phyloP scores from a whole-genome alignment of 2,329 filamentous ascomycete species.

The Clarireedia paspali region DNA sequence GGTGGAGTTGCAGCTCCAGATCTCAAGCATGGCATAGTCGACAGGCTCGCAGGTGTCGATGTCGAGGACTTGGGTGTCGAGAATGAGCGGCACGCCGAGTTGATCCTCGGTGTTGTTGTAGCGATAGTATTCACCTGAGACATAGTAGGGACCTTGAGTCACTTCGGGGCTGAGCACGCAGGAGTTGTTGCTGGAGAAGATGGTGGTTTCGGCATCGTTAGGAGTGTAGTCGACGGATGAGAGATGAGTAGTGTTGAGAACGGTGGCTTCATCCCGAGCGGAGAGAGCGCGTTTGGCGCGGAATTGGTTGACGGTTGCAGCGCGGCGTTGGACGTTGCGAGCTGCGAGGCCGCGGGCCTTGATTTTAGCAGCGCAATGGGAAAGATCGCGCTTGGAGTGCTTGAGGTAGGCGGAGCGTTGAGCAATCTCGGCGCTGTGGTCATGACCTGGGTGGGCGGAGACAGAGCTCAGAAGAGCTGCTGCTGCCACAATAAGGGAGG shows the following conservation, averaged over 20 bases:
- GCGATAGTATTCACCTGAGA: slow-evolving; percentile 33
- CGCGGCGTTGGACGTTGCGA: too few species aligned
- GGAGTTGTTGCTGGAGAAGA: slow-evolving; percentile 36
- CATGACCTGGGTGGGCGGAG: slow-evolving; percentile 33
- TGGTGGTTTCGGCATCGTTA: slow-evolving; percentile 29
- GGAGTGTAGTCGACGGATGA: slow-evolving; percentile 11
- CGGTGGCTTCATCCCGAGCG: too few species aligned
- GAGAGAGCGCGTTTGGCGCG: too few species aligned
- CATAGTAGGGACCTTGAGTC: slow-evolving; percentile 47
- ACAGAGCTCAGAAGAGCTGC: not conserved
- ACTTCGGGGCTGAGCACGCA: slow-evolving; percentile 45
- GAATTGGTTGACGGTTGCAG: too few species aligned
- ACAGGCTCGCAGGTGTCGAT: slow-evolving; percentile 35
- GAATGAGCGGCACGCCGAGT: slow-evolving; percentile 23
- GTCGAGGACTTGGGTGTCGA: slow-evolving; percentile 35
- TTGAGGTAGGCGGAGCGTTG: slow-evolving; percentile 31
- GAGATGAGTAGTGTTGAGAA: too few species aligned
- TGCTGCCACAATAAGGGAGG: too few species aligned
- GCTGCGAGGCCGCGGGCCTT: slow-evolving; percentile 20
- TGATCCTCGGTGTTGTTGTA: slow-evolving; percentile 31
- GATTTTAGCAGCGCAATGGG: slow-evolving; percentile 33
- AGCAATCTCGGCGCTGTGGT: slow-evolving; percentile 29
- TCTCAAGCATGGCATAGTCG: slow-evolving; percentile 30
- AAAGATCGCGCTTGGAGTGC: slow-evolving; percentile 29
- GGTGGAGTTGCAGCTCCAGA: slow-evolving; percentile 35